Evolutionary conservation across 2,329 filamentous ascomycete genomes (phyloP).

Genomic region (Aspergillus clavatus): DNA sequence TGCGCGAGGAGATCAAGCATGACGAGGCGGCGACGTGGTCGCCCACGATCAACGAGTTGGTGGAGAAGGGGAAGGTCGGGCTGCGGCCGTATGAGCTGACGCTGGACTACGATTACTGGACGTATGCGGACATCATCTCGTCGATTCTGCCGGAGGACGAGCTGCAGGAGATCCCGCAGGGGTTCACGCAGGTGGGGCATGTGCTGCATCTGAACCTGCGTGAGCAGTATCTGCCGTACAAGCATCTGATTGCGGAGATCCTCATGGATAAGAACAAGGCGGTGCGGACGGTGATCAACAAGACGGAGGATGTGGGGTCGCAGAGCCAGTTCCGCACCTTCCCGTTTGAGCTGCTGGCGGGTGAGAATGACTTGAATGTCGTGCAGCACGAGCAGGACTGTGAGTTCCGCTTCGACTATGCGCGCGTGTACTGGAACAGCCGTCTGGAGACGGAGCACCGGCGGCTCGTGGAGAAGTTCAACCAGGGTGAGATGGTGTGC

Average conservation of each 20-base stretch:
- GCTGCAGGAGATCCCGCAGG: conserved; percentile 74
- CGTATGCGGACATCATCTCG: conserved; percentile 77
- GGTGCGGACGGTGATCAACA: conserved; percentile 91
- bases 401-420: conserved; percentile 87
- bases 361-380: conserved; percentile 77
- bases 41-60: conserved; percentile 60
- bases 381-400: conserved; percentile 77
- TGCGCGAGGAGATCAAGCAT: conserved; percentile 35
- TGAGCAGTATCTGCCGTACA: conserved; percentile 77
- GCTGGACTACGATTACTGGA: conserved; percentile 83
- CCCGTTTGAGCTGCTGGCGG: conserved; percentile 81
- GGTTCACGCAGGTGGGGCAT: conserved; percentile 86
- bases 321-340: conserved; percentile 89
- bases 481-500: conserved; percentile 80
- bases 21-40: conserved; percentile 71
- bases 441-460: conserved; percentile 85
- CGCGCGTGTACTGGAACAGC: conserved; percentile 97
- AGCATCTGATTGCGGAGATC: conserved; percentile 76
- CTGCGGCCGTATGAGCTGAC: conserved; percentile 70
- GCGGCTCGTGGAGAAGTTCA: conserved; percentile 69
- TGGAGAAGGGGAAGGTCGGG: conserved; percentile 62
- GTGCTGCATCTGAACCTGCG: conserved; percentile 88
- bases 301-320: conserved; percentile 79
- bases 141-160: conserved; percentile 75
- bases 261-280: conserved; percentile 82